Base-by-base conservation (phyloP, 2,329 filamentous ascomycete species). In the Colletotrichum acutatum region DNA sequence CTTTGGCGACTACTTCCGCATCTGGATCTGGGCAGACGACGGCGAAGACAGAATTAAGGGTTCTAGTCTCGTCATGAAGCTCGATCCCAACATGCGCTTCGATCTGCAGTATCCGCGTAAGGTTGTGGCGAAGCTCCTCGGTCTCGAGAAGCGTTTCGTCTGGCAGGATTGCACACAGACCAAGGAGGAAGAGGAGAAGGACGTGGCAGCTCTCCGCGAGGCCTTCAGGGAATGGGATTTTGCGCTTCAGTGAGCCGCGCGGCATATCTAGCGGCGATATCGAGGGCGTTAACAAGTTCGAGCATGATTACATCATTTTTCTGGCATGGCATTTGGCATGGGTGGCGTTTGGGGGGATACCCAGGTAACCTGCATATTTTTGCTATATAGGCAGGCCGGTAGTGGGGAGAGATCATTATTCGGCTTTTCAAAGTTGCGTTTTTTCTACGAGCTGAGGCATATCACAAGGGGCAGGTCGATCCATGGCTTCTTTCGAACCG, bases 211-310 rank as follows among this genome's bases (percentile, higher is more conserved):
- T 11, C 97, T 98, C 82, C 95, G 96, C 78, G 87, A 89, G 76
- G 92, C 92, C 1, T 99, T 97, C 79, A 92, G 94, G 82, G 86
- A 90, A 37, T 98, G 94, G 88, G 96, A 99, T 82, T 98, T 98
- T 81, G 93, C 94, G 16, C 74, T 85, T 56, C 46, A 62, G 59
- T 63, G 78, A 62, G 19, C 7, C 19, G 42, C 8, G 7, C 42
- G 32, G 7, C 30, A 11, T 22, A 9, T 22, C 8, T 34, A 19
- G n/a, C 30, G 16, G 9, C 24, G 24, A n/a, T 5, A 14, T 16
- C 11, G 19, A 14, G n/a, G 24, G 6, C 5, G n/a, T 24, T 26
- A 16, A 9, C 8, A 49, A 49, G 42, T 28, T 37, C 5, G 46
- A 5, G n/a, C 19, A 49, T n/a, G 30, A 46, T 34, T 61, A 52